Percentiles rank a stretch among this genome's conserved stretches.
These are phyloP conservation scores for Boletus rufocinnamomeus DNA, from an alignment of 768 basidiomycete species.

Conservation along the genomic window DNA sequence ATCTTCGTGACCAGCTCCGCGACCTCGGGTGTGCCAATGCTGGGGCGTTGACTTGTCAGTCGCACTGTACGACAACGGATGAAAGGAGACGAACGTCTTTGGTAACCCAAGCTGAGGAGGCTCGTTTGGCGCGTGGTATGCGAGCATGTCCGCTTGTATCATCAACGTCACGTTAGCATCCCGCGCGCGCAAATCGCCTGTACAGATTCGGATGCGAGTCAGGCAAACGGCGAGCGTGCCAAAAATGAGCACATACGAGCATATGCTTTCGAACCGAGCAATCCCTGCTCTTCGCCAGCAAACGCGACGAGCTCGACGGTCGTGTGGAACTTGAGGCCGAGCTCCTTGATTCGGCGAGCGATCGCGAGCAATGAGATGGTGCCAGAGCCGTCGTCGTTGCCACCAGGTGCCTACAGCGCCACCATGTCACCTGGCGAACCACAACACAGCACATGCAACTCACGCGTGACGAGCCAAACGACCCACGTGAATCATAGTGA, in stretches of 20 bases:
- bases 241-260: slow-evolving; percentile 57
- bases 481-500: slow-evolving; percentile 91
- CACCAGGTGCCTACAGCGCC: slow-evolving; percentile 44
- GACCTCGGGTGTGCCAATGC: slow-evolving; percentile 79
- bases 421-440: background rate
- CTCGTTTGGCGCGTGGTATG: slow-evolving; percentile 76
- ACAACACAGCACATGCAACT: background rate
- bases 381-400: slow-evolving; percentile 65
- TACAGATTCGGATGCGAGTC: background rate
- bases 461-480: slow-evolving; percentile 71
- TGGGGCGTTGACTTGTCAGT: slow-evolving; percentile 29
- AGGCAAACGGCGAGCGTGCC: background rate
- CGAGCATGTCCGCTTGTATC: slow-evolving; percentile 93
- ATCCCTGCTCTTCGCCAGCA: slow-evolving; percentile 91
- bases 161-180: slow-evolving; percentile 76
- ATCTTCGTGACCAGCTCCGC: slow-evolving; percentile 74
- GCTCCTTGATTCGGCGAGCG: slow-evolving; percentile 69
- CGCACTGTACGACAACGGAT: background rate
- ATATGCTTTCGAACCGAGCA: slow-evolving; percentile 77
- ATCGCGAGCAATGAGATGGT: slow-evolving; percentile 77
- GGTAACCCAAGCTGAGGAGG: slow-evolving; percentile 85
- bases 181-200: slow-evolving; percentile 58
- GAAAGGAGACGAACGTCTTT: slow-evolving; percentile 48
- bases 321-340: slow-evolving; percentile 67
- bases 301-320: slow-evolving; percentile 83